Evolutionary conservation across 768 basidiomycete genomes (phyloP).

Genomic region (Mycena vulgaris): DNA sequence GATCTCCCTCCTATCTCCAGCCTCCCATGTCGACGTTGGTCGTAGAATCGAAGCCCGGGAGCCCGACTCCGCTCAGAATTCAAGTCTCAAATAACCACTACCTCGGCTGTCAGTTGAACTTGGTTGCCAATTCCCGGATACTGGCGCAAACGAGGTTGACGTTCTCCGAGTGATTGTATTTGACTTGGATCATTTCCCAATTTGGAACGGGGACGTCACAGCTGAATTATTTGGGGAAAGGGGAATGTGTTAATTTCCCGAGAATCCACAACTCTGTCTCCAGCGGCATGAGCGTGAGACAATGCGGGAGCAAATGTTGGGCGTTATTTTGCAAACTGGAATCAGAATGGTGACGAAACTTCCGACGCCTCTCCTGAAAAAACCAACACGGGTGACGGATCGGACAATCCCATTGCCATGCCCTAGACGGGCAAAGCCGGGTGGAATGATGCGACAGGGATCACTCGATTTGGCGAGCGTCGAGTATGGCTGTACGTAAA

Average conservation of each 20-base stretch:
- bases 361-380: not conserved
- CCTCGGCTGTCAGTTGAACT: constrained; percentile 55
- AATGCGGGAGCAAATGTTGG: not conserved
- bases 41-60: constrained; percentile 33
- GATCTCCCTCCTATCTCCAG: constrained; percentile 28
- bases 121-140: constrained; percentile 67
- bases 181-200: constrained; percentile 9
- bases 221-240: not conserved
- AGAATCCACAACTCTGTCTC: too few species aligned
- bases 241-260: too few species aligned
- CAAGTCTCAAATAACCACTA: constrained; percentile 56
- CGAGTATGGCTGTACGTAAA: constrained; percentile 15
- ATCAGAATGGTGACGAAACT: not conserved
- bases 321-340: not conserved
- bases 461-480: not conserved
- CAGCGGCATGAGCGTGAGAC: too few species aligned
- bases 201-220: constrained; percentile 9
- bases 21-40: constrained; percentile 37
- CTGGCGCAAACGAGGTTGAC: constrained; percentile 57
- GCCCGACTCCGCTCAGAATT: not conserved
- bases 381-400: not conserved
- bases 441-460: not conserved
- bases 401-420: not conserved
- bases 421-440: not conserved
- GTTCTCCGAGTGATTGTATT: constrained; percentile 9